Conservation (phyloP, 345 rosid species). For the Lepidium sativum region DNA sequence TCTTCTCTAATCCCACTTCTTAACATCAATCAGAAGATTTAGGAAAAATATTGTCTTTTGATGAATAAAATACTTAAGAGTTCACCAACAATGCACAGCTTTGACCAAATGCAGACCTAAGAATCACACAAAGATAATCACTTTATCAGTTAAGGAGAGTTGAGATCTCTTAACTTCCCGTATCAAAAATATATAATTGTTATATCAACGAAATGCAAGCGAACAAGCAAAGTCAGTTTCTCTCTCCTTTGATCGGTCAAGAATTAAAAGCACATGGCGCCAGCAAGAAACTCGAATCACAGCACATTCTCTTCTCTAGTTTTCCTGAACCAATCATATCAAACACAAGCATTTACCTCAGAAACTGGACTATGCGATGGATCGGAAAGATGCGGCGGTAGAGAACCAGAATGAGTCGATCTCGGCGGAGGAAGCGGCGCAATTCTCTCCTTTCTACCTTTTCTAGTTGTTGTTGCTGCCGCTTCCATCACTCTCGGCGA, state of each 20-base stretch:
- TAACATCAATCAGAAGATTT: constrained; percentile 22
- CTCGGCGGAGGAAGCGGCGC: constrained; percentile 40
- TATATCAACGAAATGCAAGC: neutral
- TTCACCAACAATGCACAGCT: constrained; percentile 13
- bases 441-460: constrained; percentile 42
- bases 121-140: constrained; percentile 22
- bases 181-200: neutral
- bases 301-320: constrained; percentile 13
- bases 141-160: neutral
- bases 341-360: constrained; percentile 46
- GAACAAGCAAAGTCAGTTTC: neutral
- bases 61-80: constrained; percentile 15
- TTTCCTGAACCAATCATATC: constrained; percentile 9
- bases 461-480: constrained; percentile 31
- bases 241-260: constrained; percentile 27
- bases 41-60: neutral
- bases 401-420: constrained; percentile 58
- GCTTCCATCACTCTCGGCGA: constrained; percentile 49
- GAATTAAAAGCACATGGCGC: constrained; percentile 25
- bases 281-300: constrained; percentile 24
- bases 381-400: constrained; percentile 94
- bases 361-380: constrained; percentile 95
- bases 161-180: constrained; percentile 8
- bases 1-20: constrained; percentile 33
- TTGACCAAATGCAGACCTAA: constrained; percentile 30